Evolutionary conservation across 768 basidiomycete species (phyloP).

Genomic region (Leccinum incarnatum): DNA sequence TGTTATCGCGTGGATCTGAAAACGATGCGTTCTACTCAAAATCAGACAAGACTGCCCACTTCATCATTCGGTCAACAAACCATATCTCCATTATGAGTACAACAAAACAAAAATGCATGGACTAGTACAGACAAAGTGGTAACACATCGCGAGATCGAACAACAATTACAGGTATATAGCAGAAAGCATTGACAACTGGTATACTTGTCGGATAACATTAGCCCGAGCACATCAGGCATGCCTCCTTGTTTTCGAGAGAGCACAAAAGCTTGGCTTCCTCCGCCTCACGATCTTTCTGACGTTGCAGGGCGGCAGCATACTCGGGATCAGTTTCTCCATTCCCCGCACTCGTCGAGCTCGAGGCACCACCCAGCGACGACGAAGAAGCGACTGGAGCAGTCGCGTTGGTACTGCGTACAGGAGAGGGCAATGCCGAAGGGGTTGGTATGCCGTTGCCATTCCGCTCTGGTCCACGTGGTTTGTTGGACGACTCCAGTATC

Average conservation of each 20-base stretch:
- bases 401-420: constrained; percentile 28
- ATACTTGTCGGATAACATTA: constrained; percentile 31
- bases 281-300: constrained; percentile 67
- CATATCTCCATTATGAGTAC: constrained; percentile 8
- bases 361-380: constrained; percentile 15
- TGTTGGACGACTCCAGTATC: constrained; percentile 22
- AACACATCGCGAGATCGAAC: neutral
- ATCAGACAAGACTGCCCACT: too few species aligned
- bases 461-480: constrained; percentile 15
- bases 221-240: constrained; percentile 89
- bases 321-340: constrained; percentile 56
- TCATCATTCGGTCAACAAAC: neutral
- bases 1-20: neutral
- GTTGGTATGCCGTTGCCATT: constrained; percentile 18
- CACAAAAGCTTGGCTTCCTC: constrained; percentile 83
- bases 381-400: constrained; percentile 30
- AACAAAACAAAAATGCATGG: constrained; percentile 19
- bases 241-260: constrained; percentile 91
- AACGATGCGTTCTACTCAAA: too few species aligned
- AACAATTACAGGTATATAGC: constrained; percentile 3
- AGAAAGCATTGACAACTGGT: neutral
- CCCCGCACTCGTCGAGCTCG: constrained; percentile 24
- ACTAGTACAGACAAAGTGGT: constrained; percentile 11
- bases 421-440: constrained; percentile 29
- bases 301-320: constrained; percentile 72